Conservation (phyloP, 176 grass and related monocot species). For the Microstegium vimineum region DNA sequence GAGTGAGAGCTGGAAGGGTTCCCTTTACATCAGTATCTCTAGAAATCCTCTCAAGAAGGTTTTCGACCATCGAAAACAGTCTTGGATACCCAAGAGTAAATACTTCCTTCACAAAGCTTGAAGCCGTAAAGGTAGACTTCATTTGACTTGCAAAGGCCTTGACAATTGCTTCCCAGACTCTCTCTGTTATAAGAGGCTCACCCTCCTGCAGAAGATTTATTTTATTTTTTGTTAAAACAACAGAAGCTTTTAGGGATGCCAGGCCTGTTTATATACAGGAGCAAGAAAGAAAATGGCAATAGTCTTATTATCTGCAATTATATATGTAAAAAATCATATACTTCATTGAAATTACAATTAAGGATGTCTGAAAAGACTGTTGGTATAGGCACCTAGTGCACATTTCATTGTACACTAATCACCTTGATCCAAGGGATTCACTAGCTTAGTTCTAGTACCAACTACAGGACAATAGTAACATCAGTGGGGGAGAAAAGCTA, state of each 20-base stretch:
- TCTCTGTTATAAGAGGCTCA: slow-evolving; percentile 91
- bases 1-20: slow-evolving; percentile 71
- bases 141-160: slow-evolving; percentile 95
- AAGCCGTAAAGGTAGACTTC: slow-evolving; percentile 85
- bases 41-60: slow-evolving; percentile 91
- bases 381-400: not conserved
- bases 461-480: not conserved
- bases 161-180: slow-evolving; percentile 96
- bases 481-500: not conserved
- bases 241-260: not conserved
- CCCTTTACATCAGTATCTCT: slow-evolving; percentile 93
- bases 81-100: slow-evolving; percentile 96
- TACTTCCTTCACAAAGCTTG: slow-evolving; percentile 98
- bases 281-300: not conserved
- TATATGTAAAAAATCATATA: not conserved
- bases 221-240: slow-evolving; percentile 2
- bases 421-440: slow-evolving; percentile 9
- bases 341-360: not conserved
- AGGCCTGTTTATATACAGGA: not conserved
- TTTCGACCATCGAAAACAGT: slow-evolving; percentile 86
- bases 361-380: not conserved
- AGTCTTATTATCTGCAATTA: not conserved
- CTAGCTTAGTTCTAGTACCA: not conserved
- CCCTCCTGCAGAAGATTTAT: slow-evolving; percentile 64
- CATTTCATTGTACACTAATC: not conserved